phyloP scores from a whole-genome alignment of 2,329 filamentous ascomycete genomes.

The Cladosporium colombiae region DNA sequence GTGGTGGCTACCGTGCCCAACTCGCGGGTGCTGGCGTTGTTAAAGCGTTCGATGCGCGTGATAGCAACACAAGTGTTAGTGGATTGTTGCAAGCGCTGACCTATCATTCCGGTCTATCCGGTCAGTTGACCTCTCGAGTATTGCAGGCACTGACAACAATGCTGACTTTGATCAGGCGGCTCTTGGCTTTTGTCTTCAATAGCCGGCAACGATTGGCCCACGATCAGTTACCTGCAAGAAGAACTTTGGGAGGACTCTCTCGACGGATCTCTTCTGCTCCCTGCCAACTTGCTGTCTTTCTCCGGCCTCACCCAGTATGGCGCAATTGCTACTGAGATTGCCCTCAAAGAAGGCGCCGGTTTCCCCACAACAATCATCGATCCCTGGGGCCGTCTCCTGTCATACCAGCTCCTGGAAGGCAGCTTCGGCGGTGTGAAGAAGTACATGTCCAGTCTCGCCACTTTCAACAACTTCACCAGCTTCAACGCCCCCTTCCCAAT shows the following conservation, averaged over 20 bases:
- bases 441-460: constrained; percentile 39
- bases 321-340: constrained; percentile 38
- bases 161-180: constrained; percentile 41
- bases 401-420: constrained; percentile 44
- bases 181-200: constrained; percentile 50
- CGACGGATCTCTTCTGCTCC: constrained; percentile 40
- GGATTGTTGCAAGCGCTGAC: constrained; percentile 50
- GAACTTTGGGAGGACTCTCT: constrained; percentile 46
- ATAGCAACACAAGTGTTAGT: constrained; percentile 42
- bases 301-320: constrained; percentile 33
- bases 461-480: constrained; percentile 43
- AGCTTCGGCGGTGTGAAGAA: constrained; percentile 41
- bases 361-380: constrained; percentile 45
- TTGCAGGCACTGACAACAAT: neutral
- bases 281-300: constrained; percentile 36
- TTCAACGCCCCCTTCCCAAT: constrained; percentile 48
- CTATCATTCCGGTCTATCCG: constrained; percentile 43
- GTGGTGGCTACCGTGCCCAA: constrained; percentile 47
- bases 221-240: constrained; percentile 42
- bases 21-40: constrained; percentile 44
- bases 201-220: constrained; percentile 50
- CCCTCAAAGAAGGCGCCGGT: constrained; percentile 41
- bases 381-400: constrained; percentile 44
- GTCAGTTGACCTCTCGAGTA: neutral
- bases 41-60: constrained; percentile 47